These are phyloP conservation scores for Phytophthora pinifolia DNA, from an alignment of 352 stramenopile genomes.

Conservation along the genomic window DNA sequence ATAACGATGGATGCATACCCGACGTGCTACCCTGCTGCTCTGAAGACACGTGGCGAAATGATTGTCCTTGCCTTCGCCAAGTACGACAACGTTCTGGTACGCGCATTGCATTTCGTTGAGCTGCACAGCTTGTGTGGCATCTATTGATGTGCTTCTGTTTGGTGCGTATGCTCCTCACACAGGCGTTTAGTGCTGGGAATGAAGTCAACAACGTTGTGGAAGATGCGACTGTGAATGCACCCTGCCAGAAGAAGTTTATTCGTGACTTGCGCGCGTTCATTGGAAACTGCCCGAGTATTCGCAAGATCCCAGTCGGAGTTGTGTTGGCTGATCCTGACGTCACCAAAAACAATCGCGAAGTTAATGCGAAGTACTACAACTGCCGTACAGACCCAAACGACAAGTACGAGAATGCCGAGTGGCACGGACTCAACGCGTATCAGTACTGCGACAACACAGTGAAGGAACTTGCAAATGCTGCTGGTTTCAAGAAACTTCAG, in stretches of 20 bases:
- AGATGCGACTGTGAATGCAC: conserved; percentile 49
- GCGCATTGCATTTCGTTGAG: neutral
- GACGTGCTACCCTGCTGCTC: conserved; percentile 47
- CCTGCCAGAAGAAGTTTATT: conserved; percentile 91
- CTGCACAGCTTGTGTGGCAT: too few species aligned
- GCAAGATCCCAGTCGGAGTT: conserved; percentile 81
- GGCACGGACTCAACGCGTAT: conserved; percentile 85
- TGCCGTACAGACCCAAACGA: conserved; percentile 66
- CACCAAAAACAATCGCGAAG: conserved; percentile 40
- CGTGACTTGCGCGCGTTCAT: conserved; percentile 81
- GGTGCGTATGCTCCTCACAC: neutral
- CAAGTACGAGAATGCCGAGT: conserved; percentile 71
- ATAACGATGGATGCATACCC: conserved; percentile 56
- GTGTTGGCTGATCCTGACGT: conserved; percentile 55
- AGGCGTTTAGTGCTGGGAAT: conserved; percentile 74
- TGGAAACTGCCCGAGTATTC: conserved; percentile 45
- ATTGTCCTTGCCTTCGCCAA: conserved; percentile 83
- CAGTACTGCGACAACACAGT: conserved; percentile 62
- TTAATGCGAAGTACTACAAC: conserved; percentile 85
- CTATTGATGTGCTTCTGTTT: neutral
- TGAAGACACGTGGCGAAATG: conserved; percentile 72
- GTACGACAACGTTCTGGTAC: conserved; percentile 80
- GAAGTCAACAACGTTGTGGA: conserved; percentile 77
- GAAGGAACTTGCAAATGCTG: conserved; percentile 34
- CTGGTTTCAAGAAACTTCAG: conserved; percentile 52